phyloP scores from a whole-genome alignment of 768 basidiomycete genomes.

The Naganishia antarctica region DNA sequence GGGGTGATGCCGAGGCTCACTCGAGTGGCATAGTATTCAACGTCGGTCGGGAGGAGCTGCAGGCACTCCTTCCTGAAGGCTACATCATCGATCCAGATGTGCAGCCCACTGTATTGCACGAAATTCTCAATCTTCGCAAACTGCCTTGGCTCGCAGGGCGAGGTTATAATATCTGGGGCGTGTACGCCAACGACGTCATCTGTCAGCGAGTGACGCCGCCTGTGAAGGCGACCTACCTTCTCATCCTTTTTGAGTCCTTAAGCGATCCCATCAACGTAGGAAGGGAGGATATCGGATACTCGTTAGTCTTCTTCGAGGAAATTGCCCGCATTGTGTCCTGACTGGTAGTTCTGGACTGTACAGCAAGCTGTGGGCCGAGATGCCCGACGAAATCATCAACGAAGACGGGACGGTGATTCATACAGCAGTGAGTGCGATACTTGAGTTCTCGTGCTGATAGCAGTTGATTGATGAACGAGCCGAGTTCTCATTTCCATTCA shows the following conservation, averaged over 20 bases:
- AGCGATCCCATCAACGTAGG: constrained; percentile 24
- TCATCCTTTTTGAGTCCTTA: constrained; percentile 25
- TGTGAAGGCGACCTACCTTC: constrained; percentile 17
- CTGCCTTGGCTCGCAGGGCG: constrained; percentile 26
- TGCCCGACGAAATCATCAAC: constrained; percentile 13
- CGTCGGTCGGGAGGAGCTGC: not conserved
- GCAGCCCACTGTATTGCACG: constrained; percentile 25
- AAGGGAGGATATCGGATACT: constrained; percentile 25
- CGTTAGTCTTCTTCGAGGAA: not conserved
- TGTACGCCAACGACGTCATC: constrained; percentile 24
- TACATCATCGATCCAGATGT: constrained; percentile 9
- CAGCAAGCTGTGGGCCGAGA: constrained; percentile 27
- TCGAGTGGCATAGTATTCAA: constrained; percentile 22
- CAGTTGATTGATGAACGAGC: not conserved
- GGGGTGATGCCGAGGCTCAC: constrained; percentile 20
- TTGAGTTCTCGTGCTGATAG: too few relatives aligned
- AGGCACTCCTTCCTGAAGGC: constrained; percentile 15
- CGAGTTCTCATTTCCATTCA: not conserved
- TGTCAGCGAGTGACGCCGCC: not conserved
- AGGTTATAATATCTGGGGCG: constrained; percentile 28
- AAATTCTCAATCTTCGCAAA: constrained; percentile 23
- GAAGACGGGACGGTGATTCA: constrained; percentile 12
- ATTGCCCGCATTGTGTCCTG: not conserved
- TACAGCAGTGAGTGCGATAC: constrained; percentile 17
- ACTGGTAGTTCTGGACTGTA: not conserved